A percentile compares a stretch with the other conserved stretches of the same genome.
Evolutionary conservation across 805 yeast species (phyloP).

Genomic region (Lipomyces chichibuensis): DNA sequence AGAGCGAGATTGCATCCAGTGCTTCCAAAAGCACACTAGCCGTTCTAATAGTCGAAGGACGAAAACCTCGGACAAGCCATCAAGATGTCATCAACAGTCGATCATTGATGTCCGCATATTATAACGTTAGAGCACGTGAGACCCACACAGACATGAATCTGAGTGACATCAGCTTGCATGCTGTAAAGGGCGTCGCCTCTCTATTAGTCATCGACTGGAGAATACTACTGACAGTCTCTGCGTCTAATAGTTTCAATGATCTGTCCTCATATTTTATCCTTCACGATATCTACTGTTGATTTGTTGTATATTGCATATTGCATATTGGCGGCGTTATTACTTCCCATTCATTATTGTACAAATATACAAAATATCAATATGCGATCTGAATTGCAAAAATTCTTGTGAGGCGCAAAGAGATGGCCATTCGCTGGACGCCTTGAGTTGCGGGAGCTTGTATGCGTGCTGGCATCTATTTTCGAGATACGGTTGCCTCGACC

Average conservation of each 20-base stretch:
- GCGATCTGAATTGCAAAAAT: neutral
- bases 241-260: neutral
- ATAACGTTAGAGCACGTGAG: neutral
- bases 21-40: neutral
- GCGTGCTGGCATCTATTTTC: too few species aligned
- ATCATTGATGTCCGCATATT: neutral
- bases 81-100: constrained; percentile 3
- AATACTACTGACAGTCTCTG: neutral
- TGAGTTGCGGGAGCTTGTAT: neutral
- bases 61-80: neutral
- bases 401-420: neutral
- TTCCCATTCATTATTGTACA: neutral
- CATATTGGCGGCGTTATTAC: neutral
- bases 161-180: neutral
- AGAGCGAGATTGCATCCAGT: neutral
- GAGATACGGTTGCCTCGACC: too few species aligned
- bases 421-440: neutral
- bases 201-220: constrained; percentile 4
- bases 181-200: neutral
- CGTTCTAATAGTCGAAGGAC: constrained; percentile 5
- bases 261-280: neutral
- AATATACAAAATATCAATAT: neutral
- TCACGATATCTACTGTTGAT: constrained; percentile 4
- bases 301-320: neutral
- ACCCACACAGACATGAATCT: neutral